Conservation (phyloP, 768 basidiomycete species). For the Russula vinacea region DNA sequence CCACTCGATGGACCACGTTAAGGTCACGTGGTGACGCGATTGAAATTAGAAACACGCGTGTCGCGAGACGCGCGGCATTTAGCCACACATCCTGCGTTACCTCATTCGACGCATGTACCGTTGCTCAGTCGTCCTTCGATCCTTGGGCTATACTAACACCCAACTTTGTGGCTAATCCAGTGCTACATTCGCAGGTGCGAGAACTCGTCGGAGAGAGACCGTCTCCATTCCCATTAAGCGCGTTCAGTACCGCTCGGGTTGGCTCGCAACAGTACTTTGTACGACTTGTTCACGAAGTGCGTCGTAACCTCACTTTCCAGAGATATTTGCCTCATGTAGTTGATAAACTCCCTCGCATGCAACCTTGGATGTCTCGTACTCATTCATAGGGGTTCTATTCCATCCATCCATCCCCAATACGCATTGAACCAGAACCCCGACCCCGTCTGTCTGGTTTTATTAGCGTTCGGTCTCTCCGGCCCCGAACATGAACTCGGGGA, state of each 20-base stretch:
- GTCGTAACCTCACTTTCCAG: not conserved
- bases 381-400: not conserved
- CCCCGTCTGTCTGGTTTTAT: not conserved
- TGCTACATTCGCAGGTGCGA: not conserved
- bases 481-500: constrained; percentile 7
- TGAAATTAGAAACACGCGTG: not conserved
- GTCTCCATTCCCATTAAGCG: not conserved
- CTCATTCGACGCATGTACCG: not conserved
- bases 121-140: not conserved
- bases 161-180: not conserved
- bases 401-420: not conserved
- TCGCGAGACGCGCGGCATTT: not conserved
- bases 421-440: not conserved
- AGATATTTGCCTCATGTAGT: not conserved
- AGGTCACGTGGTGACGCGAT: constrained; percentile 14
- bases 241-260: not conserved
- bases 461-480: not conserved
- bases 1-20: too few relatives aligned
- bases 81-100: not conserved
- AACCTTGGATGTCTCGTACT: not conserved
- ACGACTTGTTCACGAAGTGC: constrained; percentile 7
- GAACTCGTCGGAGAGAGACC: not conserved
- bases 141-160: not conserved
- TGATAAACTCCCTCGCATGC: not conserved
- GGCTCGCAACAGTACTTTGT: not conserved